Base-by-base conservation (phyloP, 768 basidiomycete species). In the Naematelia encephala region DNA sequence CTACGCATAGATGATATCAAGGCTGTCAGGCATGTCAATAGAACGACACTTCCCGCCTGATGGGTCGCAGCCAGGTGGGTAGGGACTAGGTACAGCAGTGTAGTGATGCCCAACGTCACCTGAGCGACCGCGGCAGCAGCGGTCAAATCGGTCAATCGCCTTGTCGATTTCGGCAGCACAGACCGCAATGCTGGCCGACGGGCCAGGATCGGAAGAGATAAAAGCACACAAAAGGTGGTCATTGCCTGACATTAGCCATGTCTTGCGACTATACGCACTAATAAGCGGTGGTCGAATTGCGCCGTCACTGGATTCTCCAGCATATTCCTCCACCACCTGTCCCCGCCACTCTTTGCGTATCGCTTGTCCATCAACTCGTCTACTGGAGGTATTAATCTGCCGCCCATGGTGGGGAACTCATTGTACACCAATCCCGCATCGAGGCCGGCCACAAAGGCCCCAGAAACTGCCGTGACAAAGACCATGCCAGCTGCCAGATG, bases 361-460 rank as follows among this genome's bases (percentile, higher is more conserved):
- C 81, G 80, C 0, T 82, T 72, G 25, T 89, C 85, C 73, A 93
- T 84, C 23, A 99, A 82, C 75, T 98, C 96, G 34, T 86, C 83
- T 5, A 80, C 61, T 0, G 92, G 91, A 2, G 96, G 96, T 2
- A 84, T 83, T 14, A 97, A 76, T 14, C 85, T 82, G 5, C 88
- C 92, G 34, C 91, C 94, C 94, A 99, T 99, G 3, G 87, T 78
- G 0, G 96, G 96, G 80, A 96, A 99, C 72, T 98, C 94, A 73
- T 99, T 99, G 79, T 98, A 98, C n/a, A 92, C 76, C 54, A 99
- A 78, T 13, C 96, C 96, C 0, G 96, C 96, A 75, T 99, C 96
- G 44, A 99, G 82, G 13, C 96, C 96, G 34, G 96, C 96, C 26
- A 99, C 96, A 68, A 99, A 98, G 3, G 96, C 96, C 52, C 96